Base-by-base conservation (phyloP, 2,329 filamentous ascomycete genomes). In the Ophiostoma pallidulum region DNA sequence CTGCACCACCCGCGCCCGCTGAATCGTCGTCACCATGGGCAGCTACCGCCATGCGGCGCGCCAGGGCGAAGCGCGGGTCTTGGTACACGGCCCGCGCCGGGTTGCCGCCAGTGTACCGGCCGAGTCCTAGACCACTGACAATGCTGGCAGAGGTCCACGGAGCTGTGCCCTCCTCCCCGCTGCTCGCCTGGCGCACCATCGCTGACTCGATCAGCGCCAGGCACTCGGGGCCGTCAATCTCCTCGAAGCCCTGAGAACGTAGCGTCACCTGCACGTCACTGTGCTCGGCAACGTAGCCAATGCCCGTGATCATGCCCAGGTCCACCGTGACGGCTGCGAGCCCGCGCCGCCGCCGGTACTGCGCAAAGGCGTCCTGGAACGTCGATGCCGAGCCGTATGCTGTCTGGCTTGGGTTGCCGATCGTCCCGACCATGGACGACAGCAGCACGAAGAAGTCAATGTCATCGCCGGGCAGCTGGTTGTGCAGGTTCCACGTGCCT, bases 341-440 rank as follows among this genome's bases (percentile, higher is more conserved):
- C 3, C 66, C 64, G 1, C 54, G 57, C 1, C 26, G 33, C 3
- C 55, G 55, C 3, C 68, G 63, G 50, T 65, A 67, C 9, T 51
- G 50, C 4, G 63, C 63, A 31, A 71, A 64, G 2, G 62, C 60
- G 42, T 69, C 65, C 19, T 68, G 56, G 58, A 66, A 71, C 4
- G 60, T 52, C 49, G 70, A 71, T 9, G 58, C 68, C 0, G 67
- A 64, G 1, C 62, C 58, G 46, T 73, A 72, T 47, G 67, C 69
- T 24, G 62, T 57, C 45, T 71, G 67, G 2, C 59, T 60, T n/a
- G 59, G 57, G 36, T 60, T 60, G 6, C 65, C 66, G 3, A 65
- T 45, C 8, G 65, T 53, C 24, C 62, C 61, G 0, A 62, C 63
- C 19, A 63, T 59, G 42, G 61, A 64, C 0, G 62, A 64, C 1